Evolutionary conservation across 306 rosid genomes (phyloP).

Genomic region (Albizia julibrissin): DNA sequence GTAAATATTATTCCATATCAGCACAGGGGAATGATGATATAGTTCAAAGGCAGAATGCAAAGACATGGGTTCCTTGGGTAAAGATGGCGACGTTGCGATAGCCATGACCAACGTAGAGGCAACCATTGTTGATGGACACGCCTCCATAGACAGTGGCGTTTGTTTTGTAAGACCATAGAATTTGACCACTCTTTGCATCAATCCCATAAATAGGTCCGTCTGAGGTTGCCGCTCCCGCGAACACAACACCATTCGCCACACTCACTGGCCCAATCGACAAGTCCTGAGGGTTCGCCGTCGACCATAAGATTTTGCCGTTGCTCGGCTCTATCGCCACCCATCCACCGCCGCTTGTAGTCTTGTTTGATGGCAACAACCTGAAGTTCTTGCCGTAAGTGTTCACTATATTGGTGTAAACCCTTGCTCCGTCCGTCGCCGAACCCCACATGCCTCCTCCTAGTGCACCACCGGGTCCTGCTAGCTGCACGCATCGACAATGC

Average conservation of each 20-base stretch:
- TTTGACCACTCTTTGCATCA: slow-evolving; percentile 41
- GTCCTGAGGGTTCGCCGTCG: slow-evolving; percentile 36
- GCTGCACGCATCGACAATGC: slow-evolving; percentile 20
- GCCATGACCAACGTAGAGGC: slow-evolving; percentile 6
- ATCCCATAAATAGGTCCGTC: slow-evolving; percentile 53
- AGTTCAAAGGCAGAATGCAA: slow-evolving; percentile 1
- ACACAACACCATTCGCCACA: slow-evolving; percentile 58
- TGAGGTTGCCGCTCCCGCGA: slow-evolving; percentile 45
- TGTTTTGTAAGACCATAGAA: slow-evolving; percentile 50
- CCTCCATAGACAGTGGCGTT: slow-evolving; percentile 37
- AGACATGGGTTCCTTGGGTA: neutral
- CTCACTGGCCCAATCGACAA: slow-evolving; percentile 44
- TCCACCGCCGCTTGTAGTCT: slow-evolving; percentile 45
- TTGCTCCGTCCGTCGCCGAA: slow-evolving; percentile 52
- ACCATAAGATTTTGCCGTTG: slow-evolving; percentile 51
- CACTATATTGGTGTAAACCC: slow-evolving; percentile 51
- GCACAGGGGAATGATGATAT: neutral
- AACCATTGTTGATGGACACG: neutral
- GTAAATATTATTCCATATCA: neutral
- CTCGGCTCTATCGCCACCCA: slow-evolving; percentile 65
- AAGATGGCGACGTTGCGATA: neutral
- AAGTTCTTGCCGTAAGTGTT: slow-evolving; percentile 46
- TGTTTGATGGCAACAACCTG: slow-evolving; percentile 49
- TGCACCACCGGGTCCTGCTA: slow-evolving; percentile 57
- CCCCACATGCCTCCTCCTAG: slow-evolving; percentile 67